phyloP scores from a whole-genome alignment of 2,329 filamentous ascomycete genomes.

The Alternaria solani region DNA sequence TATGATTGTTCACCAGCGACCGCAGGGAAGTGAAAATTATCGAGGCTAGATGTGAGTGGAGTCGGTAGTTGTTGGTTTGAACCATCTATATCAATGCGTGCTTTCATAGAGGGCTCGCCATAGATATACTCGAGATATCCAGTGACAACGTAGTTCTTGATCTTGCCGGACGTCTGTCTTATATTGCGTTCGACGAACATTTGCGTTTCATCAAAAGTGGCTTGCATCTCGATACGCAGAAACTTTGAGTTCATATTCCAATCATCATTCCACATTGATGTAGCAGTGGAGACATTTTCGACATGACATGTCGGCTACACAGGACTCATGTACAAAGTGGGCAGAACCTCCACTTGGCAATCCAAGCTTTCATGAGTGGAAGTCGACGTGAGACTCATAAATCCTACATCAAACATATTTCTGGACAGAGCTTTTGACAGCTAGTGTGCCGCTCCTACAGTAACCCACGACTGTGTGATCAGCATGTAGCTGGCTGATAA shows the following conservation, averaged over 20 bases:
- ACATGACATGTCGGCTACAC: background rate
- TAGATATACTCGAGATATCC: background rate
- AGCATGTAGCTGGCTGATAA: background rate
- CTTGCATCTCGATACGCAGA: background rate
- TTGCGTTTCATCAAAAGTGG: background rate
- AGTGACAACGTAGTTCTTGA: background rate
- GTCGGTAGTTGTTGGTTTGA: background rate
- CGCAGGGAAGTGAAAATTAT: background rate
- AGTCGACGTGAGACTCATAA: background rate
- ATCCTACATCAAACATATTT: accelerated
- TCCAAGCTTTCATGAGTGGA: no score
- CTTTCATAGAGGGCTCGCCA: accelerated
- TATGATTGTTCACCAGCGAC: no score
- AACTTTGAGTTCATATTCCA: background rate
- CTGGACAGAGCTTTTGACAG: background rate
- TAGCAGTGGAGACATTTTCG: background rate
- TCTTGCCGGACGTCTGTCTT: background rate
- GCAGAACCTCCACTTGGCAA: background rate
- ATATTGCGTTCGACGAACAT: background rate
- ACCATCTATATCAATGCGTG: background rate
- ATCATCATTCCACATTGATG: background rate
- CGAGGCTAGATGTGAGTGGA: background rate
- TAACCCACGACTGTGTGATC: background rate
- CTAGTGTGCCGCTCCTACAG: background rate
- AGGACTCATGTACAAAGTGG: background rate